phyloP scores from a whole-genome alignment of 2,329 filamentous ascomycete genomes.

The Cucurbitaria berberidis region DNA sequence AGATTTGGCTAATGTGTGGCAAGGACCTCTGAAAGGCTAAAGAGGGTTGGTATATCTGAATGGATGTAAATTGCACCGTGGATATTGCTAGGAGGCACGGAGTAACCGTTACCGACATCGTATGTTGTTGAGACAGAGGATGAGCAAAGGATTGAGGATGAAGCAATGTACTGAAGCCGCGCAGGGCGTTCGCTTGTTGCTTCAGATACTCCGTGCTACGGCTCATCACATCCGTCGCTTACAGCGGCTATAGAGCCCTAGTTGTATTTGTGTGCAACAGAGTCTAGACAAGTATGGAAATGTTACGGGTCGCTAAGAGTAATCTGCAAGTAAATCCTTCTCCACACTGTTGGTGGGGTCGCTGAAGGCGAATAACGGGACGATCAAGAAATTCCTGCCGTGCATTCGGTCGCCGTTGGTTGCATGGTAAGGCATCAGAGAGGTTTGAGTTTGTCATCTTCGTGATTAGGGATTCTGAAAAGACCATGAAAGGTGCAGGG shows the following conservation, averaged over 20 bases:
- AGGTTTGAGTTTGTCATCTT: constrained; percentile 39
- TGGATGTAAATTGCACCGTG: neutral
- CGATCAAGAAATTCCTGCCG: constrained; percentile 30
- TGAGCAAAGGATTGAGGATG: constrained; percentile 10
- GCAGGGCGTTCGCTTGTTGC: constrained; percentile 15
- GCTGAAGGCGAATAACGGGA: constrained; percentile 19
- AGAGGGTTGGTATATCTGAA: neutral
- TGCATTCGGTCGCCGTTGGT: constrained; percentile 31
- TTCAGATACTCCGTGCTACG: constrained; percentile 19
- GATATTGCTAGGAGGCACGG: neutral
- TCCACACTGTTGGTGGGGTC: constrained; percentile 15
- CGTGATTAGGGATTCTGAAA: constrained; percentile 30
- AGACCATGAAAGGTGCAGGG: constrained; percentile 16
- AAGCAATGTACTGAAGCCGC: constrained; percentile 7
- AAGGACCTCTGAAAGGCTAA: neutral
- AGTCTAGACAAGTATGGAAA: too few relatives aligned
- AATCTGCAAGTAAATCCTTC: constrained; percentile 14
- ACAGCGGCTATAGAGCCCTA: constrained; percentile 22
- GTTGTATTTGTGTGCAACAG: constrained; percentile 5
- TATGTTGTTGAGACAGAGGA: constrained; percentile 11
- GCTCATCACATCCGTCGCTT: constrained; percentile 25
- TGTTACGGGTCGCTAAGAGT: constrained; percentile 7
- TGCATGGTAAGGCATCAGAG: constrained; percentile 42
- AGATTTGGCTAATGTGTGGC: neutral
- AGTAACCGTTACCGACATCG: constrained; percentile 1